These are phyloP conservation scores for Mycena maculata DNA, from an alignment of 768 basidiomycete genomes.

Conservation along the genomic window DNA sequence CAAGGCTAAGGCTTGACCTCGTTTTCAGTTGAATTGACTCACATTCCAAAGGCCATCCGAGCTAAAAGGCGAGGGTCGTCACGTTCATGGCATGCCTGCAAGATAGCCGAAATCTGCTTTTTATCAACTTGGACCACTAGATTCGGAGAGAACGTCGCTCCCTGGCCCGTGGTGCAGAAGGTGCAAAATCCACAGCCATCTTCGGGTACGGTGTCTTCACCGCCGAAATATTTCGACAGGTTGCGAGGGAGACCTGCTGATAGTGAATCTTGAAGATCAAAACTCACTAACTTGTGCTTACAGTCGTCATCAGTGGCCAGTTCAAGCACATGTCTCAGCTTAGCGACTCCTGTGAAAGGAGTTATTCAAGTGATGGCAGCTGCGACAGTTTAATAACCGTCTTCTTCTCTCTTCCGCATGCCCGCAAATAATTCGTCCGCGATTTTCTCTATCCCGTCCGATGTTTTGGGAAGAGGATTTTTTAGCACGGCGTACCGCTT, in stretches of 20 bases:
- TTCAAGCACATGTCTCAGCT: slow-evolving; percentile 52
- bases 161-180: slow-evolving; percentile 52
- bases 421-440: slow-evolving; percentile 47
- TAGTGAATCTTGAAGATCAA: background rate
- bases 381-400: slow-evolving; percentile 29
- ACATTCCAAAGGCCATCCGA: slow-evolving; percentile 62
- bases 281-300: slow-evolving; percentile 30
- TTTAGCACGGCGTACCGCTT: slow-evolving; percentile 50
- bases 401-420: slow-evolving; percentile 56
- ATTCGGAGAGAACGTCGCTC: slow-evolving; percentile 44
- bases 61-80: slow-evolving; percentile 63
- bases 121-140: slow-evolving; percentile 40
- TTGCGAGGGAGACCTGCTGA: slow-evolving; percentile 53
- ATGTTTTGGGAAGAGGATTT: slow-evolving; percentile 47
- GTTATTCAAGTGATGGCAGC: background rate
- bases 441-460: slow-evolving; percentile 47
- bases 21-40: background rate
- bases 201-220: slow-evolving; percentile 51
- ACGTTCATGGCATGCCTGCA: slow-evolving; percentile 56
- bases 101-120: slow-evolving; percentile 48
- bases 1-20: background rate
- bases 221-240: slow-evolving; percentile 59
- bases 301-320: slow-evolving; percentile 54
- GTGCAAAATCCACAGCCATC: slow-evolving; percentile 57
- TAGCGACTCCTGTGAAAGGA: slow-evolving; percentile 43